Percentiles rank a stretch among this genome's conserved stretches.
Evolutionary conservation across 768 basidiomycete species (phyloP).

Genomic region (Lactarius sanguifluus): DNA sequence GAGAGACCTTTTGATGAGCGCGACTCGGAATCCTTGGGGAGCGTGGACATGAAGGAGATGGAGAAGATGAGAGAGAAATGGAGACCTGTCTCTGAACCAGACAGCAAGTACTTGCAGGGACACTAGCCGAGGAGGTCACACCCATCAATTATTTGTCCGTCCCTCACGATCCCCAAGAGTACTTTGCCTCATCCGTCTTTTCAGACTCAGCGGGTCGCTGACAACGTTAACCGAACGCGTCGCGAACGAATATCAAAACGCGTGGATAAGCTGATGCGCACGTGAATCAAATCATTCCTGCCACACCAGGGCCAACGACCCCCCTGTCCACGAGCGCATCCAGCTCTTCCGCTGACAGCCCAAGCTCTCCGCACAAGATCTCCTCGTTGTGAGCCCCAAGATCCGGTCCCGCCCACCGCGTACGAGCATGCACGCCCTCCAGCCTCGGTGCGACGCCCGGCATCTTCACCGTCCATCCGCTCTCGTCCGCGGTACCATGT

Average conservation of each 20-base stretch:
- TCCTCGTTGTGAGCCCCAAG: conserved; percentile 49
- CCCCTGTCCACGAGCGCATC: conserved; percentile 30
- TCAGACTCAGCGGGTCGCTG: conserved; percentile 2
- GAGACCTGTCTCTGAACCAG: not conserved
- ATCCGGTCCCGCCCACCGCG: conserved; percentile 68
- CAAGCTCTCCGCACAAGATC: conserved; percentile 36
- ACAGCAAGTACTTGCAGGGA: not conserved
- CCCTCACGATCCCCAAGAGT: not conserved
- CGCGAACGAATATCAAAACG: not conserved
- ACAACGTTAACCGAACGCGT: not conserved
- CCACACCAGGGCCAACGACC: not conserved
- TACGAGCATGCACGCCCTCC: conserved; percentile 55
- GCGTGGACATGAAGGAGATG: conserved; percentile 5
- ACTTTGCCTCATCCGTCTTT: not conserved
- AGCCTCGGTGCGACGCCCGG: conserved; percentile 61
- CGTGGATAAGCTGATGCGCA: not conserved
- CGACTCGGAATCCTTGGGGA: not conserved
- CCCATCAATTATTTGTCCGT: not conserved
- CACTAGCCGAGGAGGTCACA: not conserved
- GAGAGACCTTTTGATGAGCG: not conserved
- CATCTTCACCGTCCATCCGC: conserved; percentile 68
- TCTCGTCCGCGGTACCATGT: conserved; percentile 32
- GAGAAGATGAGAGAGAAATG: not conserved
- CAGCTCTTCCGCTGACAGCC: conserved; percentile 34
- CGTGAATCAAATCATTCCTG: conserved; percentile 29